Evolutionary conservation across 352 stramenopile species (phyloP).

Genomic region (Plasmopara muralis): DNA sequence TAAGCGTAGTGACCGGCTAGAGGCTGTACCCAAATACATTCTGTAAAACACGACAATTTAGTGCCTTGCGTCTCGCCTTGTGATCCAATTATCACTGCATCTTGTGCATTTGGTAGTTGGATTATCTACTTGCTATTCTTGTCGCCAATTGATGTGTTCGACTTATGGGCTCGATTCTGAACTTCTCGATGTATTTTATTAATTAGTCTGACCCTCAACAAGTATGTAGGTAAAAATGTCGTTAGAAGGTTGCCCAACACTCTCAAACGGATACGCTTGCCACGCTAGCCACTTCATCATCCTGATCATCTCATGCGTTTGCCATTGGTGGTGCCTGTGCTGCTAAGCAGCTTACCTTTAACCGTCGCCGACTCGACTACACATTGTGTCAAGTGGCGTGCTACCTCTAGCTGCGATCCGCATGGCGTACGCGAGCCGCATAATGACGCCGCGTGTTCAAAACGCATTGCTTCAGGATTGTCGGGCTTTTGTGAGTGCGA

Average conservation of each 20-base stretch:
- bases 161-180: no score
- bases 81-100: no score
- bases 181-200: no score
- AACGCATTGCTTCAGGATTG: slow-evolving; percentile 36
- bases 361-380: slow-evolving; percentile 8
- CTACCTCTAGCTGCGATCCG: slow-evolving; percentile 60
- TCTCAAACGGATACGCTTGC: slow-evolving; percentile 15
- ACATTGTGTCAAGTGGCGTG: slow-evolving; percentile 65
- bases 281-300: slow-evolving; percentile 16
- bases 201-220: no score
- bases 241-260: slow-evolving; percentile 4
- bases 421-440: slow-evolving; percentile 56
- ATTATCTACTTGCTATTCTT: no score
- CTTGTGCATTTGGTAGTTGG: no score
- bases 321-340: slow-evolving; percentile 9
- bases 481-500: slow-evolving; percentile 82
- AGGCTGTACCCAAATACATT: no score
- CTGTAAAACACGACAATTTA: no score
- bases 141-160: no score
- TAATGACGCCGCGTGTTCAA: slow-evolving; percentile 52
- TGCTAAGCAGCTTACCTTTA: slow-evolving; percentile 4
- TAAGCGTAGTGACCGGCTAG: no score
- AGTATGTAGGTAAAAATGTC: no score
- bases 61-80: no score
- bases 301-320: slow-evolving; percentile 12